These are phyloP conservation scores for Hawksworthiomyces lignivorus DNA, from an alignment of 2,329 filamentous ascomycete species.

Conservation along the genomic window DNA sequence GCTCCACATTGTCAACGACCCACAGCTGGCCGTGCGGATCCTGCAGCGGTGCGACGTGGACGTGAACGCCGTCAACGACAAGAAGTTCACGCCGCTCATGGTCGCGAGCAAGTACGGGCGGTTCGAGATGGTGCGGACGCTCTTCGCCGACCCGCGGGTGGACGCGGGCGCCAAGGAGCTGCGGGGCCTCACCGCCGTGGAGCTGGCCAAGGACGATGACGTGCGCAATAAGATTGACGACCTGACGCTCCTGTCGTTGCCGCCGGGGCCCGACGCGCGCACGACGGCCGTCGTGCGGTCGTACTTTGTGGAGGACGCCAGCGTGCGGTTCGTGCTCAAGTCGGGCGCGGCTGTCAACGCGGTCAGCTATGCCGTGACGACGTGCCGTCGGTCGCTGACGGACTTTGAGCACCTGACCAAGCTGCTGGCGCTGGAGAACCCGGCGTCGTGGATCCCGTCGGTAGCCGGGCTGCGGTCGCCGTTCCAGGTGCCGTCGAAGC, in stretches of 20 bases:
- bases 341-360: slow-evolving; percentile 79
- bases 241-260: slow-evolving; percentile 71
- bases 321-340: slow-evolving; percentile 85
- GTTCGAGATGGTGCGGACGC: slow-evolving; percentile 80
- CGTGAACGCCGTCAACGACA: slow-evolving; percentile 91
- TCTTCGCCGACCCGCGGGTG: slow-evolving; percentile 82
- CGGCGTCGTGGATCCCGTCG: slow-evolving; percentile 87
- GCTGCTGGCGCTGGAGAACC: slow-evolving; percentile 80
- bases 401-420: slow-evolving; percentile 89
- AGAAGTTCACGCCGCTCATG: slow-evolving; percentile 92
- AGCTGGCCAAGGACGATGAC: slow-evolving; percentile 96
- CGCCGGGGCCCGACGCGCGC: slow-evolving; percentile 64
- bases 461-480: slow-evolving; percentile 73
- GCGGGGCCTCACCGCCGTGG: slow-evolving; percentile 85
- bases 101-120: slow-evolving; percentile 97
- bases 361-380: slow-evolving; percentile 86
- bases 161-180: slow-evolving; percentile 78
- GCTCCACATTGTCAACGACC: slow-evolving; percentile 89
- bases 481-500: slow-evolving; percentile 88
- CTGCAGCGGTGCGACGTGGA: slow-evolving; percentile 86
- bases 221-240: slow-evolving; percentile 96
- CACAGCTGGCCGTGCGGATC: slow-evolving; percentile 65
- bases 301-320: slow-evolving; percentile 95
- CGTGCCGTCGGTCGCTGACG: slow-evolving; percentile 74
- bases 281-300: slow-evolving; percentile 90